A percentile compares a stretch with the other conserved stretches of the same genome.
Conservation (phyloP, 2,329 filamentous ascomycete species). For the Neofusicoccum kwambonambiense region DNA sequence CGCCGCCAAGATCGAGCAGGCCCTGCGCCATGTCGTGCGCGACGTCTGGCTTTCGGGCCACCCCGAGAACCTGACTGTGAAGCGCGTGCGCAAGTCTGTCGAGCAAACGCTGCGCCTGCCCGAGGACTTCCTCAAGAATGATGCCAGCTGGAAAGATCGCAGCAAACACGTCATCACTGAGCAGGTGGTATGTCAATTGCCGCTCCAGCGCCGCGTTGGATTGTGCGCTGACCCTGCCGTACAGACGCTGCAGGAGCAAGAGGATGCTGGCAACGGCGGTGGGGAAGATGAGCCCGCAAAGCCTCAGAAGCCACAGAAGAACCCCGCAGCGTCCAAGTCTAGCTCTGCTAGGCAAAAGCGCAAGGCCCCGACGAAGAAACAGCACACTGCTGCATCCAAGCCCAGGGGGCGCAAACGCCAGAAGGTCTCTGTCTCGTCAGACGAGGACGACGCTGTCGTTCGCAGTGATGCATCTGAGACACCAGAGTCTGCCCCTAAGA, state of each 20-base stretch:
- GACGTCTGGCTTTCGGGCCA: constrained; percentile 41
- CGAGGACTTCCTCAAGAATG: constrained; percentile 56
- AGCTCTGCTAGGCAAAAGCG: neutral
- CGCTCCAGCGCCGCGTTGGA: no score
- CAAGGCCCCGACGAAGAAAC: constrained; percentile 24
- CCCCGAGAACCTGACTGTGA: constrained; percentile 56
- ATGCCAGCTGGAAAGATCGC: constrained; percentile 52
- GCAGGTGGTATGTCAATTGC: constrained; percentile 42
- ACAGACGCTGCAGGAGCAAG: constrained; percentile 27
- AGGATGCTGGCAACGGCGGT: constrained; percentile 26
- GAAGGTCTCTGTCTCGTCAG: constrained; percentile 28
- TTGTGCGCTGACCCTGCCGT: neutral
- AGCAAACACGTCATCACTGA: constrained; percentile 55
- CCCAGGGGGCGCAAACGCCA: constrained; percentile 34
- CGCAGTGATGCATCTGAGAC: constrained; percentile 16
- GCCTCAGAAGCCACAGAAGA: neutral
- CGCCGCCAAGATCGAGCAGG: constrained; percentile 38
- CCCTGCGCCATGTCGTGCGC: constrained; percentile 42
- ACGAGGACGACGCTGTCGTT: constrained; percentile 24
- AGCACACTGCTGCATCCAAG: constrained; percentile 28
- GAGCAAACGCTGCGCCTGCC: constrained; percentile 54
- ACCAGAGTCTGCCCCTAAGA: constrained; percentile 18
- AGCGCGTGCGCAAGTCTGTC: constrained; percentile 53
- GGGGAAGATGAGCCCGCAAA: constrained; percentile 20
- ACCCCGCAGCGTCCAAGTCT: neutral